Evolutionary conservation across 2,329 filamentous ascomycete genomes (phyloP).

Genomic region (Fusarium sp.): DNA sequence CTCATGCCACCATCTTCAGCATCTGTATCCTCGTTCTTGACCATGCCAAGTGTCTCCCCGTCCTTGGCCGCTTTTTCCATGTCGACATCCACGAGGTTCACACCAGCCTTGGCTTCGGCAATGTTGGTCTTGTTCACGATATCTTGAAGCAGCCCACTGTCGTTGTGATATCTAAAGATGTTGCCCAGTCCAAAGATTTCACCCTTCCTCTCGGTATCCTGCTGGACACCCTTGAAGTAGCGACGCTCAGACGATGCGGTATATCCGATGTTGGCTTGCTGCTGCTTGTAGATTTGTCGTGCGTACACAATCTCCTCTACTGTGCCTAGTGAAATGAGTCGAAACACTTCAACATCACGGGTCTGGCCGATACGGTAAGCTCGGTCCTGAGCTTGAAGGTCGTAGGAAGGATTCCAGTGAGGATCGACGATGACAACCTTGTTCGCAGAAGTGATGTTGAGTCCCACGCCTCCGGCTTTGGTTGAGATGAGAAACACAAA

Average conservation of each 20-base stretch:
- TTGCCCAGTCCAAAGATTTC: conserved; percentile 95
- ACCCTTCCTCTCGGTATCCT: conserved; percentile 83
- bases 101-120: conserved; percentile 88
- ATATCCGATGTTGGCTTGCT: conserved; percentile 98
- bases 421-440: conserved; percentile 98
- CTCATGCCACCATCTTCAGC: conserved; percentile 76
- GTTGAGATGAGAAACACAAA: conserved; percentile 98
- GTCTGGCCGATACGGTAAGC: conserved; percentile 96
- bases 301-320: conserved; percentile 98
- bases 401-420: conserved; percentile 96
- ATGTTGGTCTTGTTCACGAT: conserved; percentile 99
- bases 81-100: conserved; percentile 82
- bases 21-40: conserved; percentile 64
- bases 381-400: conserved; percentile 94
- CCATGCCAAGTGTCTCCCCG: conserved; percentile 56
- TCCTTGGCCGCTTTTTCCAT: conserved; percentile 71
- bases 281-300: conserved; percentile 97
- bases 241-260: conserved; percentile 90
- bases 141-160: conserved; percentile 86
- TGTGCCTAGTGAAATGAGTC: conserved; percentile 89
- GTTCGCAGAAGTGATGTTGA: conserved; percentile 98
- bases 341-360: conserved; percentile 94
- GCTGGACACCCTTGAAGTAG: conserved; percentile 95
- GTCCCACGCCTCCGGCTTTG: conserved; percentile 89
- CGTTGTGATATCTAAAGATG: conserved; percentile 83